phyloP scores from a whole-genome alignment of 2,329 filamentous ascomycete species.

The Myriosclerotinia duriaeana region DNA sequence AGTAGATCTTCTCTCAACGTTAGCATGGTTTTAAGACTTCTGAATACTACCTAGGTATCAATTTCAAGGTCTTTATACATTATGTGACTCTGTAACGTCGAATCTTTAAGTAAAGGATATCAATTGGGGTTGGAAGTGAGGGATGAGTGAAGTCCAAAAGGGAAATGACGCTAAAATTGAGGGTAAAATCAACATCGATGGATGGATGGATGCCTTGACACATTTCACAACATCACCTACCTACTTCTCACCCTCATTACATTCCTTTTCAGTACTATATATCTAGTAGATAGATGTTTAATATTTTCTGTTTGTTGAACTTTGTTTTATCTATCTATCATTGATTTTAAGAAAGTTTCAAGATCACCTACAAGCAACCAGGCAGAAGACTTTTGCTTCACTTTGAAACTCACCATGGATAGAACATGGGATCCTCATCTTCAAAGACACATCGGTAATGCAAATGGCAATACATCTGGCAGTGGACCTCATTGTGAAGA shows the following conservation, averaged over 20 bases:
- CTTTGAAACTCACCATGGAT: slow-evolving; percentile 6
- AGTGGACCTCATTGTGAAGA: background rate
- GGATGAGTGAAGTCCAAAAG: slow-evolving; percentile 8
- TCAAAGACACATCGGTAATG: slow-evolving; percentile 34
- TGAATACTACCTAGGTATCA: slow-evolving; percentile 3
- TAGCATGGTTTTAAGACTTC: background rate
- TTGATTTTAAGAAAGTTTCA: background rate
- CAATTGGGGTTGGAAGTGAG: background rate
- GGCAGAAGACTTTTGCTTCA: slow-evolving; percentile 1
- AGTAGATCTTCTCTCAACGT: slow-evolving; percentile 4
- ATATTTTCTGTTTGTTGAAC: background rate
- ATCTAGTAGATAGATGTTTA: background rate
- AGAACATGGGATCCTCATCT: slow-evolving; percentile 30
- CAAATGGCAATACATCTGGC: slow-evolving; percentile 5
- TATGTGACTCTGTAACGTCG: too few species aligned
- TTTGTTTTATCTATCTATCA: slow-evolving; percentile 11
- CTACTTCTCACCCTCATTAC: background rate
- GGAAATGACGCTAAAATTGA: slow-evolving; percentile 17
- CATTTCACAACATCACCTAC: slow-evolving; percentile 4
- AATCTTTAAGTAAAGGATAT: background rate
- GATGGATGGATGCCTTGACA: background rate
- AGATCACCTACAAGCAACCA: background rate
- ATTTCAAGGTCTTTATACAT: background rate
- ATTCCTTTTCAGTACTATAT: background rate
- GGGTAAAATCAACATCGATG: slow-evolving; percentile 8